Percentiles rank a stretch among this genome's conserved stretches.
These are phyloP conservation scores for Bretschneidera sinensis DNA, from an alignment of 345 rosid species.

Conservation along the genomic window DNA sequence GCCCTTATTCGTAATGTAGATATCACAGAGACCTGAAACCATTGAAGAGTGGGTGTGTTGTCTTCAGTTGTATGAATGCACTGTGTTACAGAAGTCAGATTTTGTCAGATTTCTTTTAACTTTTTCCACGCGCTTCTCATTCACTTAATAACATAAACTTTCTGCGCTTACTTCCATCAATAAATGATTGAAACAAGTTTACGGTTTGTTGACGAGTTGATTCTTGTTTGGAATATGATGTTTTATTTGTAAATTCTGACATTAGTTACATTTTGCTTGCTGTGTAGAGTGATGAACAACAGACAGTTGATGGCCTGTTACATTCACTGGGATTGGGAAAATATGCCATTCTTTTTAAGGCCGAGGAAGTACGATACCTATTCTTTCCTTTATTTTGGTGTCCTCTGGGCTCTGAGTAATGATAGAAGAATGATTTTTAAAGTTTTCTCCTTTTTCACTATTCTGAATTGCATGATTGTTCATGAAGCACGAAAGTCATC, in stretches of 20 bases:
- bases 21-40: too few relatives aligned
- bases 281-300: constrained; percentile 60
- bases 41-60: too few relatives aligned
- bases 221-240: constrained; percentile 2
- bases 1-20: too few relatives aligned
- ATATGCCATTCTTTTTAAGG: constrained; percentile 72
- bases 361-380: constrained; percentile 73
- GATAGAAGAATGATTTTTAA: background rate
- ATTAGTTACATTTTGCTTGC: background rate
- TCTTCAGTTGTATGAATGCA: background rate
- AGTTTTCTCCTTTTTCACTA: background rate
- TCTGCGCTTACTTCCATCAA: constrained; percentile 4
- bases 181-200: background rate
- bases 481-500: background rate
- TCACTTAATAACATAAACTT: background rate
- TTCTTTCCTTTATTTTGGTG: constrained; percentile 11
- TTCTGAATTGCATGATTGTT: background rate
- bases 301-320: constrained; percentile 76
- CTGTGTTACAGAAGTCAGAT: background rate
- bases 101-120: background rate
- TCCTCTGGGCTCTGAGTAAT: constrained; percentile 1
- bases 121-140: background rate
- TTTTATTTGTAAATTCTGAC: constrained; percentile 7
- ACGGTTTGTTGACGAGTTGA: constrained; percentile 4
- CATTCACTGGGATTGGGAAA: constrained; percentile 69